A percentile compares a stretch with the other conserved stretches of the same genome.
phyloP scores from a whole-genome alignment of 1,284 basidiomycete species.

The Ustilago bromivora region DNA sequence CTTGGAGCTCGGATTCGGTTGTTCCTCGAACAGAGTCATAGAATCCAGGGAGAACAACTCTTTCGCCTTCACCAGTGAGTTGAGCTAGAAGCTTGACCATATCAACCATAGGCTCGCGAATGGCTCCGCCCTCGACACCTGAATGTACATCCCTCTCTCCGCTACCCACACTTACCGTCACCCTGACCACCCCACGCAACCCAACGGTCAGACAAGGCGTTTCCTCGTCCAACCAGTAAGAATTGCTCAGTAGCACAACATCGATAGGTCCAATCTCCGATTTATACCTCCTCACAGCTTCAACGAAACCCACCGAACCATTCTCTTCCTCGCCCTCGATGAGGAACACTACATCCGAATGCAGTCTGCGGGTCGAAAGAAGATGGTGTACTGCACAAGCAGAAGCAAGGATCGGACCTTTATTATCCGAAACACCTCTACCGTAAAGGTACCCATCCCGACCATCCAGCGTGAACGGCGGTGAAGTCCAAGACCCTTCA shows the following conservation, averaged over 20 bases:
- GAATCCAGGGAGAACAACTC: conserved; percentile 83
- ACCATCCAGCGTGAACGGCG: conserved; percentile 85
- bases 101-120: conserved; percentile 89
- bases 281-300: conserved; percentile 80
- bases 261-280: conserved; percentile 60
- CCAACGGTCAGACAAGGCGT: conserved; percentile 97
- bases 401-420: conserved; percentile 91
- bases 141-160: conserved; percentile 82
- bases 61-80: conserved; percentile 74
- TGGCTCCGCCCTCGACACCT: conserved; percentile 90
- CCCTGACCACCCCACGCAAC: conserved; percentile 89
- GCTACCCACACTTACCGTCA: conserved; percentile 76
- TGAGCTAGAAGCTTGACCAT: conserved; percentile 84
- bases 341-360: conserved; percentile 87
- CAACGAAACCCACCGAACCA: conserved; percentile 85
- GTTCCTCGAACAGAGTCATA: conserved; percentile 74
- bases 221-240: conserved; percentile 94
- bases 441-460: conserved; percentile 94
- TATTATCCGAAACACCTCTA: conserved; percentile 82
- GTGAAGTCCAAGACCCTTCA: conserved; percentile 77
- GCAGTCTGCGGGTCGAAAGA: conserved; percentile 79
- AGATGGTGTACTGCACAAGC: conserved; percentile 89
- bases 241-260: conserved; percentile 75
- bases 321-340: conserved; percentile 97
- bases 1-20: conserved; percentile 63